Conservation (phyloP, 164 flowering plant genomes). For the Magnolia sinica region DNA sequence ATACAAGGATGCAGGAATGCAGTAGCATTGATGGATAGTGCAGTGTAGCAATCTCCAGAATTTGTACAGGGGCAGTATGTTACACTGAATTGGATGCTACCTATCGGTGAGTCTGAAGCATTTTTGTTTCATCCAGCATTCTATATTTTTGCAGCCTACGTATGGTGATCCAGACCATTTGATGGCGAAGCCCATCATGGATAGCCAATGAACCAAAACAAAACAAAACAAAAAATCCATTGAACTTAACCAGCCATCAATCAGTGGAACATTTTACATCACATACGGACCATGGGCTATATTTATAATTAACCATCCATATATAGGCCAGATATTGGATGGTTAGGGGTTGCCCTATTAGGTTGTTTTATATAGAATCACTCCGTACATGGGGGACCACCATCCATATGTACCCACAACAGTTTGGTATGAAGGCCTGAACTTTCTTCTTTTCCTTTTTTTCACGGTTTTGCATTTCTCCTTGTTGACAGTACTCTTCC, state of each 20-base stretch:
- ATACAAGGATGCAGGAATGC: not conserved
- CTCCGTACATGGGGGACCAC: not conserved
- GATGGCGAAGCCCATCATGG: not conserved
- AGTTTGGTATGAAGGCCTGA: not conserved
- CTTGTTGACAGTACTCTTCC: not conserved
- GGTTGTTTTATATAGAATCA: not conserved
- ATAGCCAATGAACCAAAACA: too few relatives aligned
- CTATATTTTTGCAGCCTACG: not conserved
- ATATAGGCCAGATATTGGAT: not conserved
- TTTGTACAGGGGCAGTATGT: not conserved
- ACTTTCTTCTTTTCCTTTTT: not conserved
- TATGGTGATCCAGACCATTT: not conserved
- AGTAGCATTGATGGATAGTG: not conserved
- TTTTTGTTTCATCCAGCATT: too few relatives aligned
- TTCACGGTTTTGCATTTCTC: not conserved
- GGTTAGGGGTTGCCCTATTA: not conserved
- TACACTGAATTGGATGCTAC: not conserved
- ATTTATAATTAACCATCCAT: too few relatives aligned
- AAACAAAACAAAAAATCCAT: not conserved
- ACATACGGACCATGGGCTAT: not conserved
- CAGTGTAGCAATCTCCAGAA: not conserved
- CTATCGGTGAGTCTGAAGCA: not conserved
- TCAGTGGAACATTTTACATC: not conserved
- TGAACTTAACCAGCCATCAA: not conserved
- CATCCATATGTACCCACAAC: too few relatives aligned